phyloP scores from a whole-genome alignment of 495 filamentous ascomycete genomes.

The Sporormia fimetaria region DNA sequence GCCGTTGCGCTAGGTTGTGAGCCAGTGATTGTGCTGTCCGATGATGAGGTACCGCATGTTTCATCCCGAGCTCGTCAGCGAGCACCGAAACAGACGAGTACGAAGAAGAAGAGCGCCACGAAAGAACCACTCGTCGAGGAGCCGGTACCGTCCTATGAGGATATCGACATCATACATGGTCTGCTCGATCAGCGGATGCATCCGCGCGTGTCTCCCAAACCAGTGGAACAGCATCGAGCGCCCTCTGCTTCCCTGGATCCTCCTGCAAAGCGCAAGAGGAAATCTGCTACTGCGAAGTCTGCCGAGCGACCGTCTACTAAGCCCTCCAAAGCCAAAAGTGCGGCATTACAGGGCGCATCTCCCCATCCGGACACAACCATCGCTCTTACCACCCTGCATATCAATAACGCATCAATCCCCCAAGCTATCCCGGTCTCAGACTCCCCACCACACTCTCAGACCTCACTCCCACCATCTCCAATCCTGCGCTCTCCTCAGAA shows the following conservation, averaged over 20 bases:
- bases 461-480: background rate
- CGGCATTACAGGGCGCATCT: background rate
- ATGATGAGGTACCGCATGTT: slow-evolving; percentile 5
- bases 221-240: background rate
- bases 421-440: background rate
- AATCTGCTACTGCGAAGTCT: background rate
- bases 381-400: background rate
- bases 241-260: too few species aligned
- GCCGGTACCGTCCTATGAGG: slow-evolving; percentile 12
- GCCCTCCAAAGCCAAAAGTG: background rate
- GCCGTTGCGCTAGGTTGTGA: background rate
- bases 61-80: too few species aligned
- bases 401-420: background rate
- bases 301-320: background rate
- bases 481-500: background rate
- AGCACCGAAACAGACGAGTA: background rate
- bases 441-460: background rate
- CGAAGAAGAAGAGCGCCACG: slow-evolving; percentile 2
- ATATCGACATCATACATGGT: slow-evolving; percentile 15
- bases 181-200: slow-evolving; percentile 21
- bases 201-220: background rate
- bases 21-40: slow-evolving; percentile 1
- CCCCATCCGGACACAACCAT: too few species aligned
- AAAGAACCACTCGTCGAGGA: slow-evolving; percentile 1
- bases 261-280: background rate